These are phyloP conservation scores for Ballota nigra DNA, from an alignment of 257 asterid species.

Conservation along the genomic window DNA sequence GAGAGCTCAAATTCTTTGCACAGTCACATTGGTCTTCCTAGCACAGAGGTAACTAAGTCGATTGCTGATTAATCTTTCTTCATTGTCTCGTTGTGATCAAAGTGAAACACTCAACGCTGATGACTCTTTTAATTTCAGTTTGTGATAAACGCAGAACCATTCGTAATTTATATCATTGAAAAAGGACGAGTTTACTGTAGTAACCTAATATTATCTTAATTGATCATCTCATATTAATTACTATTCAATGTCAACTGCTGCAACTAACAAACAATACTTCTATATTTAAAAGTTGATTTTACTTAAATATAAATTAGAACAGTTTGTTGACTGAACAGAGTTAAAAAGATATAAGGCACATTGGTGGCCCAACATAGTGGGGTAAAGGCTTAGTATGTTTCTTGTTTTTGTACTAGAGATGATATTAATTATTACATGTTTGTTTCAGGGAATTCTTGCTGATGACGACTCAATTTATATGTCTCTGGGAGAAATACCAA, in stretches of 20 bases:
- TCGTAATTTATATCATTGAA: not conserved
- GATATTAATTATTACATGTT: constrained; percentile 12
- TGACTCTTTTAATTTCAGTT: not conserved
- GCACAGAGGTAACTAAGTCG: constrained; percentile 59
- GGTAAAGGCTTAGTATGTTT: not conserved
- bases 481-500: constrained; percentile 95
- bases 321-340: not conserved
- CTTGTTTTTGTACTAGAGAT: not conserved
- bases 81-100: constrained; percentile 1
- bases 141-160: not conserved
- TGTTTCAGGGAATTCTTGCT: constrained; percentile 87
- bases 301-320: not conserved
- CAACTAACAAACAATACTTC: not conserved
- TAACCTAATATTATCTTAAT: not conserved
- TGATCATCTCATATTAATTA: constrained; percentile 1
- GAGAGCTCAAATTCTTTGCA: constrained; percentile 66
- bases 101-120: not conserved
- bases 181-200: not conserved
- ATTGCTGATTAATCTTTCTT: constrained; percentile 16
- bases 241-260: too few relatives aligned
- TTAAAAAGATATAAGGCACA: not conserved
- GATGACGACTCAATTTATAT: constrained; percentile 91
- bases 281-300: not conserved
- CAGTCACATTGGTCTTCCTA: constrained; percentile 69
- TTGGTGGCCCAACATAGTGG: not conserved